Base-by-base conservation (phyloP, 345 rosid species). In the Pistacia integerrima region DNA sequence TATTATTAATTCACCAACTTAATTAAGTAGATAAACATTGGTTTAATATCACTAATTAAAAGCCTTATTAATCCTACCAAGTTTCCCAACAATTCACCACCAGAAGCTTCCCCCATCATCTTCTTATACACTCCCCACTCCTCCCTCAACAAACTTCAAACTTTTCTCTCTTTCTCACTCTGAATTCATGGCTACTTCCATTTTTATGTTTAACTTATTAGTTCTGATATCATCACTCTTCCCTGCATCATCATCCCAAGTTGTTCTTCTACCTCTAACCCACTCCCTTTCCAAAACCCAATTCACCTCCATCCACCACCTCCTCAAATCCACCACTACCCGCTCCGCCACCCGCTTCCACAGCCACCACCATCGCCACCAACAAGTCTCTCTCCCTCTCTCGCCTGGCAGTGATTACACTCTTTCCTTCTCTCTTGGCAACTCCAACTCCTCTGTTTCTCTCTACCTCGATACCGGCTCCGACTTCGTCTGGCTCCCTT, bases 401-500 rank as follows among this genome's bases (percentile, higher is more conserved):
- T 90, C 97, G 8, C 85, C 99, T 10, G 98, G 98, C 10, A 93
- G 94, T 67, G 99, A 93, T 64, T 96, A 92, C 76, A 88, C 97
- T 25, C 90, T 93, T 59, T 88, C 97, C 36, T 81, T 96, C 71
- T 82, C 89, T 75, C 81, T 93, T 63, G 78, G 87, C 66, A 67
- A 82, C 56, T 72, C 77, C 64, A 41, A 41, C 46, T 82, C 88
- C 55, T 77, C 92, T 55, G 81, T 96, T 74, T 90, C 94, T 1
- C 92, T 96, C 57, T 96, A 90, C 85, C 88, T 96, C 13, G 98
- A 96, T 87, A 96, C 99, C 18, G 99, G 99, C 56, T 90, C 97
- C 49, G 97, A 96, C 87, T 91, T 96, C 28, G 97, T 96, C 69
- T 96, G 99, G 99, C 91, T 92, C 86, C 99, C 98, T 25, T 93